These are phyloP conservation scores for Castanea mollissima DNA, from an alignment of 306 rosid genomes.

Conservation along the genomic window DNA sequence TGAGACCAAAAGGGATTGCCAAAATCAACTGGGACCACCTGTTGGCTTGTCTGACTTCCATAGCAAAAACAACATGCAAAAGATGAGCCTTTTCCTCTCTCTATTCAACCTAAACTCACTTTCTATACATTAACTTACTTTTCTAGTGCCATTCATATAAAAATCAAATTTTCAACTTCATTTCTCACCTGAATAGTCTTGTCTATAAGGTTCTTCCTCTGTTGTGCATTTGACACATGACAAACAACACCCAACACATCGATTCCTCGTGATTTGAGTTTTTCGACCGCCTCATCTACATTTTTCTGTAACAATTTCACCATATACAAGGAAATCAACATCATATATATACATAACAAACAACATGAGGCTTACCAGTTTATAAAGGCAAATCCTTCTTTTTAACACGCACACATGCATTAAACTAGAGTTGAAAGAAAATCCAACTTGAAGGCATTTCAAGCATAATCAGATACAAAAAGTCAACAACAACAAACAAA, in stretches of 20 bases:
- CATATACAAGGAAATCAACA: neutral
- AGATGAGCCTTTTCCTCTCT: neutral
- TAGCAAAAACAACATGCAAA: neutral
- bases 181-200: constrained; percentile 64
- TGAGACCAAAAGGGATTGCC: neutral
- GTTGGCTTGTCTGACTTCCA: neutral
- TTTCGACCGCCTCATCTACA: constrained; percentile 78
- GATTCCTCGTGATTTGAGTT: constrained; percentile 70
- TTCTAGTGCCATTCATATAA: neutral
- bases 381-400: neutral
- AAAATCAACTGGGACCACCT: neutral
- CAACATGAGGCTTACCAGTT: neutral
- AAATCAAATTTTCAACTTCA: neutral
- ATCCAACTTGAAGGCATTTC: neutral
- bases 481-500: neutral
- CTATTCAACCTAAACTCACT: neutral
- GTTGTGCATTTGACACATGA: constrained; percentile 77
- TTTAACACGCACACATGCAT: neutral
- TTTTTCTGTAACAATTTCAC: constrained; percentile 56
- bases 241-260: constrained; percentile 72
- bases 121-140: neutral
- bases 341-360: too few species aligned
- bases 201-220: constrained; percentile 71
- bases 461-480: neutral
- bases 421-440: neutral